Conservation (phyloP, 192 early-diverging fungal species). For the Backusella tuberculispora region DNA sequence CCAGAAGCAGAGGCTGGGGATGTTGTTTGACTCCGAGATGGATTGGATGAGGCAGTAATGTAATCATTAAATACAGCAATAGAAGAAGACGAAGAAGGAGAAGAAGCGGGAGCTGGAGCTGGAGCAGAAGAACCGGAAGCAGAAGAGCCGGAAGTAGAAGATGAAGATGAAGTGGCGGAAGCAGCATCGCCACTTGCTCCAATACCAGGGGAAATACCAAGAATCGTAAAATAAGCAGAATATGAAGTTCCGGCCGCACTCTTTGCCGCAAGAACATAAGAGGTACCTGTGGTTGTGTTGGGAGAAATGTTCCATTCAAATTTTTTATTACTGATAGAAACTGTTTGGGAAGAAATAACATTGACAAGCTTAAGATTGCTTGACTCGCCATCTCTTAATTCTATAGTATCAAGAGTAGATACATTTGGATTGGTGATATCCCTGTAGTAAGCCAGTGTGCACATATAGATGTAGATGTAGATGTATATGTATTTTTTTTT, state of each 20-base stretch:
- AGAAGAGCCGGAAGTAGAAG: background rate
- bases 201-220: conserved; percentile 6
- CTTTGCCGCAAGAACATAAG: conserved; percentile 8
- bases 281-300: background rate
- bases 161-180: background rate
- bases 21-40: background rate
- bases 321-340: background rate
- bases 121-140: background rate
- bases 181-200: conserved; percentile 1
- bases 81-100: background rate
- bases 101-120: background rate
- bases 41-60: background rate
- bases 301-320: conserved; percentile 9
- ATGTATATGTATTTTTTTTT: no score
- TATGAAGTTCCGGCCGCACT: conserved; percentile 1
- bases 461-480: no score
- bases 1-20: background rate
- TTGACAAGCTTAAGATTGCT: background rate
- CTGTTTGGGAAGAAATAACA: background rate
- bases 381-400: conserved; percentile 5
- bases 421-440: conserved; percentile 6
- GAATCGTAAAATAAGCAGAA: conserved; percentile 22
- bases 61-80: background rate
- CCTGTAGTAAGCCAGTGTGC: background rate
- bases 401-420: background rate